A percentile compares a stretch with the other conserved stretches of the same genome.
Evolutionary conservation across 78 protist genomes (phyloP).

Genomic region (Dictyostelium discoideum): DNA sequence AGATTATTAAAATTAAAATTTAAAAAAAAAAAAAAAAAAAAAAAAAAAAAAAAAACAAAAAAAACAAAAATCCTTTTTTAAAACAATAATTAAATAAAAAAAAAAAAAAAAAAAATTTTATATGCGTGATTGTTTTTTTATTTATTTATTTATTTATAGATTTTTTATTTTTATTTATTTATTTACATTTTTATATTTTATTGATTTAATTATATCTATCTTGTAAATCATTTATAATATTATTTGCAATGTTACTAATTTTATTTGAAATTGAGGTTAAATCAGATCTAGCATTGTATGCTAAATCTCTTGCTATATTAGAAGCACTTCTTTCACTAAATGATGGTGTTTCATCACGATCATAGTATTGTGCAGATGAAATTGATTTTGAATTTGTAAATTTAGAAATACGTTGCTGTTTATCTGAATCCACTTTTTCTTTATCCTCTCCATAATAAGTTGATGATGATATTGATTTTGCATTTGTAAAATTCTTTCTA

Average conservation of each 20-base stretch:
- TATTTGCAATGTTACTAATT: constrained; percentile 38
- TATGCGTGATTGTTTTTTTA: too few species aligned
- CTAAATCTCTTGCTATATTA: constrained; percentile 23
- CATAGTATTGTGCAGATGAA: constrained; percentile 81
- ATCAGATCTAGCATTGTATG: constrained; percentile 51
- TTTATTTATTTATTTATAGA: too few species aligned
- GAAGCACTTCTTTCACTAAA: neutral
- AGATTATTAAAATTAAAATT: neutral
- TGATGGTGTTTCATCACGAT: constrained; percentile 45
- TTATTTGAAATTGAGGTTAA: constrained; percentile 34
- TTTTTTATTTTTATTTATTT: neutral
- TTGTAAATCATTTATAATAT: constrained; percentile 43
- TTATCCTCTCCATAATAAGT: constrained; percentile 78
- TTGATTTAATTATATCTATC: constrained; percentile 48
- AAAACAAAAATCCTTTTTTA: too few species aligned
- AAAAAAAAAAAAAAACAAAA: neutral
- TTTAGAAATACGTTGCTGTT: constrained; percentile 38
- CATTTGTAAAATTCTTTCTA: constrained; percentile 73
- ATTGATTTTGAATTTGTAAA: constrained; percentile 66
- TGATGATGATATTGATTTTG: constrained; percentile 79
- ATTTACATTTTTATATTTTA: neutral
- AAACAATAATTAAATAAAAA: too few species aligned
- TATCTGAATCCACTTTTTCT: constrained; percentile 64
- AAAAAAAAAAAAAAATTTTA: too few species aligned
- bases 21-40: neutral